A percentile compares a stretch with the other conserved stretches of the same genome.
Evolutionary conservation across 495 filamentous ascomycete genomes (phyloP).

Genomic region (Sabuloglossum arenarium): DNA sequence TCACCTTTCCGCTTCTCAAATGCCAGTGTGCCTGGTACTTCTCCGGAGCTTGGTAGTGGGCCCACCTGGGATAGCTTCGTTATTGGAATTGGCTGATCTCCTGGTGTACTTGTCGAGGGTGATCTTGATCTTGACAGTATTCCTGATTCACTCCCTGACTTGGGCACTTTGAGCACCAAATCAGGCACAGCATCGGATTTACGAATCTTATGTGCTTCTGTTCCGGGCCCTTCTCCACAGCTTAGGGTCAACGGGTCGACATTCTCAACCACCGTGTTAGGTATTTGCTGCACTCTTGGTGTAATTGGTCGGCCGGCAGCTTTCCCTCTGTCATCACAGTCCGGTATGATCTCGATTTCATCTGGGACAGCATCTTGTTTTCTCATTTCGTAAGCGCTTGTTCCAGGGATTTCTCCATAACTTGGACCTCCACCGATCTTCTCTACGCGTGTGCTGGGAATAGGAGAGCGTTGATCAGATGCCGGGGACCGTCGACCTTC

Average conservation of each 20-base stretch:
- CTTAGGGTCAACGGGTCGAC: slow-evolving; percentile 36
- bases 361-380: slow-evolving; percentile 1
- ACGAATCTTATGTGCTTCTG: slow-evolving; percentile 50
- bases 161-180: slow-evolving; percentile 19
- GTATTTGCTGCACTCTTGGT: slow-evolving; percentile 30
- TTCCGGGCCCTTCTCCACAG: slow-evolving; percentile 77
- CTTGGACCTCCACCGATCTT: slow-evolving; percentile 13
- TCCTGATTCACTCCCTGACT: background rate
- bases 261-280: slow-evolving; percentile 67
- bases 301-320: background rate
- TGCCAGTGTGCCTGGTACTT: slow-evolving; percentile 39
- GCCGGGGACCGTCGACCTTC: slow-evolving; percentile 28
- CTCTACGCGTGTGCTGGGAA: slow-evolving; percentile 41
- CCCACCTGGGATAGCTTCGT: slow-evolving; percentile 20
- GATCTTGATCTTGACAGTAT: background rate
- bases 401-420: slow-evolving; percentile 56
- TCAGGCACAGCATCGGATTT: slow-evolving; percentile 75
- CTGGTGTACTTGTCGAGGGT: background rate
- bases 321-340: background rate
- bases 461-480: slow-evolving; percentile 27
- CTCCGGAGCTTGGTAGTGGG: slow-evolving; percentile 32
- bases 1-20: slow-evolving; percentile 35
- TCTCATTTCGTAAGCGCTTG: slow-evolving; percentile 49
- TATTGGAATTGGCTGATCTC: background rate
- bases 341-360: background rate